Evolutionary conservation across 2,329 filamentous ascomycete species (phyloP).

Genomic region (Aspergillus candidus): DNA sequence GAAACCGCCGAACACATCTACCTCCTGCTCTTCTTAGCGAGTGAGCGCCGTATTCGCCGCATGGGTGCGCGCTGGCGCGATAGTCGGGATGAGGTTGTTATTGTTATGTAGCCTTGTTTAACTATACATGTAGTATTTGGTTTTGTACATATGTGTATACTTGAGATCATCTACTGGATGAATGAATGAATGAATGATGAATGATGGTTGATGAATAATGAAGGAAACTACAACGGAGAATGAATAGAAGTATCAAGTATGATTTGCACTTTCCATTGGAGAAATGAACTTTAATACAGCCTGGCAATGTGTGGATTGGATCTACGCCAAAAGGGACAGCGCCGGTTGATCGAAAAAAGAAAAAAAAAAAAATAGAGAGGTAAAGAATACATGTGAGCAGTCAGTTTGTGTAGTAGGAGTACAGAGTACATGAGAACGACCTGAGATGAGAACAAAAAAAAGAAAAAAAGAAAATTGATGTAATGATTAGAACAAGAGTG

Average conservation of each 20-base stretch:
- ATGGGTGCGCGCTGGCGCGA: constrained; percentile 62
- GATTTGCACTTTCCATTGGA: too few relatives aligned
- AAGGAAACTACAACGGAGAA: too few relatives aligned
- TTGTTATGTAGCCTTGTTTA: constrained; percentile 38
- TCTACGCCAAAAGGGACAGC: neutral
- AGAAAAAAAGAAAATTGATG: too few relatives aligned
- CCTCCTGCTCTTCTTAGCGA: constrained; percentile 67
- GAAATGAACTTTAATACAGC: too few relatives aligned
- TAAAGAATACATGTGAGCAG: too few relatives aligned
- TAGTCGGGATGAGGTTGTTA: constrained; percentile 51
- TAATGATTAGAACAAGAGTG: too few relatives aligned
- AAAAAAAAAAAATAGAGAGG: neutral
- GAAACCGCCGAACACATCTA: constrained; percentile 67
- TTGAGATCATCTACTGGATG: neutral
- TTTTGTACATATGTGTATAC: neutral
- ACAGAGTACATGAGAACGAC: too few relatives aligned
- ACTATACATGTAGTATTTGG: too few relatives aligned
- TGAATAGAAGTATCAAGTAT: too few relatives aligned
- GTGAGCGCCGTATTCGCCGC: constrained; percentile 54
- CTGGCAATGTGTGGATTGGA: neutral
- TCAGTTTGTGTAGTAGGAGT: too few relatives aligned
- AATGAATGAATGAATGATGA: neutral
- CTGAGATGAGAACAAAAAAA: too few relatives aligned
- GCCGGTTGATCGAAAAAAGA: neutral
- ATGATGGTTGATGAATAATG: neutral